Evolutionary conservation across 192 early-diverging fungal genomes (phyloP), one percentile per base, ranked within the genome.

Genomic region (Chytriomyces confervae): DNA sequence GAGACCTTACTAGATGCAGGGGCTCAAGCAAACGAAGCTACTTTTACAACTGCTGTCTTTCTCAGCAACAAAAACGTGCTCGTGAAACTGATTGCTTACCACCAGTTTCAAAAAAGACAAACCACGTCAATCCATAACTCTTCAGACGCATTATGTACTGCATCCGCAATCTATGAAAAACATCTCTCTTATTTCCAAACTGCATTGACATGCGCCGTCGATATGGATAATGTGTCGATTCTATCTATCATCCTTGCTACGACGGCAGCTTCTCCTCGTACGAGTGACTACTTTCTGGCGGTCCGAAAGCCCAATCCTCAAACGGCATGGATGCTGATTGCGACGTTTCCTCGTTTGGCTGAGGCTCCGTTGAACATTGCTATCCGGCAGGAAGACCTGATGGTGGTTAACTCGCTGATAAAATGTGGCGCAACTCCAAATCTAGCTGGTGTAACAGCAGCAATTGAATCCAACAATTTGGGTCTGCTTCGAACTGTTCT

Each of bases 1-100:
- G 45, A 9, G 6, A 6, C 8, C 20, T 27, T 74, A 6, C 61
- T 74, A 10, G 18, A 63, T 6, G 53, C 53, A 9, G 36, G 51
- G 7, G 72, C 60, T 11, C 43, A 45, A 16, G n/a, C 69, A 57
- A 62, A 43, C 13, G 72, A 74, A 23, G 50, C 72, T 8, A 62
- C 36, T 45, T 74, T 74, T 45, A 74, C 72, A 43, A 62, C 27
- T 29, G 61, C 60, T 5, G 61, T 74, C 6, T 74, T 74, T 45
- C 61, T 74, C 10, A 74, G 62, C 44, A 74, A 74, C 61, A 7
- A 23, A 45, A 18, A 3, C 29, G 61, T 45, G n/a, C 27, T 74
- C 0, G 11, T 44, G 11, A 7, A 27, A 8, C 72, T 74, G 7
- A 62, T 74, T 36, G 16, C 18, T 9, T 24, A 71, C 50, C 45